phyloP scores from a whole-genome alignment of 805 yeast genomes.

The Metschnikowia rubicola region DNA sequence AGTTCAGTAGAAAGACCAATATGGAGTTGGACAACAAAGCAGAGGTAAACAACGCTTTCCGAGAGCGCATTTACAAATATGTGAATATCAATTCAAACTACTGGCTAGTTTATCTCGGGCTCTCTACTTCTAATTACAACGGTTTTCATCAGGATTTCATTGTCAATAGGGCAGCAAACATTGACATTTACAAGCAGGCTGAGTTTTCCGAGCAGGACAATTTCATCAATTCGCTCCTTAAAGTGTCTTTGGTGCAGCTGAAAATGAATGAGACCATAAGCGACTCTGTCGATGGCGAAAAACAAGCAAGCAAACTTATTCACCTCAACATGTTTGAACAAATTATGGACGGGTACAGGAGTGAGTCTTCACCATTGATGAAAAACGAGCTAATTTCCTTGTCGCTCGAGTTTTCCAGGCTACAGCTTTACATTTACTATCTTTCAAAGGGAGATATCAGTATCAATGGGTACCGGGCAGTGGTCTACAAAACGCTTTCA shows the following conservation, averaged over 20 bases:
- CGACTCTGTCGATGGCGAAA: constrained; percentile 25
- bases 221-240: constrained; percentile 24
- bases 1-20: constrained; percentile 35
- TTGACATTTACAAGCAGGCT: constrained; percentile 20
- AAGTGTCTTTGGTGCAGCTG: constrained; percentile 36
- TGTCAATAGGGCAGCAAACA: constrained; percentile 30
- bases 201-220: constrained; percentile 17
- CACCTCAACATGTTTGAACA: constrained; percentile 43
- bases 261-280: constrained; percentile 39
- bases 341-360: constrained; percentile 30
- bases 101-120: constrained; percentile 40
- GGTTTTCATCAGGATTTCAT: constrained; percentile 34
- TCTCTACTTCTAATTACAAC: constrained; percentile 27
- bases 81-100: constrained; percentile 41
- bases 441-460: constrained; percentile 25
- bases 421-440: constrained; percentile 37
- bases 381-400: constrained; percentile 24
- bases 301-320: constrained; percentile 30
- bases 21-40: constrained; percentile 23
- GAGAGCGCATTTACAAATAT: constrained; percentile 42
- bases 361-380: constrained; percentile 18
- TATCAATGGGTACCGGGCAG: constrained; percentile 26
- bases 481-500: constrained; percentile 25
- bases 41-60: constrained; percentile 31
- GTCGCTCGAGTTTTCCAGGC: constrained; percentile 34